phyloP scores from a whole-genome alignment of 345 rosid species.

The Eucalyptus brandiana region DNA sequence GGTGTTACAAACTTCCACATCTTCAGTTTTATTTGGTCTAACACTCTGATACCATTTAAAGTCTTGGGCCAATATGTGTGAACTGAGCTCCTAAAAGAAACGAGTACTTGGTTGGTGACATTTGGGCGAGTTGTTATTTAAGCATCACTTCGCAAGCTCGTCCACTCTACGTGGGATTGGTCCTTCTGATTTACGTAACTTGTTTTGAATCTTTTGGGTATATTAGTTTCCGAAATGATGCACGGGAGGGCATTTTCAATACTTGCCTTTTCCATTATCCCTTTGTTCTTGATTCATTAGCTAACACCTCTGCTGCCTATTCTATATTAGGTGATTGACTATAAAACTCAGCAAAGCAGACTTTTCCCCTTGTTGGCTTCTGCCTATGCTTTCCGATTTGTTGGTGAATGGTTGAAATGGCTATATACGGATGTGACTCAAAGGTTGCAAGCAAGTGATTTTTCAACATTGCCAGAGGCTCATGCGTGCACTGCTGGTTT shows the following conservation, averaged over 20 bases:
- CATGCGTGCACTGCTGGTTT: conserved; percentile 99
- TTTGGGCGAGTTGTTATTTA: neutral
- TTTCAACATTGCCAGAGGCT: conserved; percentile 90
- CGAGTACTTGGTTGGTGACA: neutral
- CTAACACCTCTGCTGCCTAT: conserved; percentile 2
- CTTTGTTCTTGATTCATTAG: neutral
- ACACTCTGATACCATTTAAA: neutral
- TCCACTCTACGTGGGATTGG: neutral
- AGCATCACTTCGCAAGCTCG: neutral
- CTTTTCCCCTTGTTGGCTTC: conserved; percentile 98
- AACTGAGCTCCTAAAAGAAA: neutral
- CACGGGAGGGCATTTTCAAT: neutral
- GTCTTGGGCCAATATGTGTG: neutral
- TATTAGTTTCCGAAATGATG: neutral
- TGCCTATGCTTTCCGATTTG: conserved; percentile 97
- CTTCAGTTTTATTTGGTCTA: neutral
- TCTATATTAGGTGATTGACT: conserved; percentile 75
- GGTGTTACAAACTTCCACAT: neutral
- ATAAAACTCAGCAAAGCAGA: conserved; percentile 92
- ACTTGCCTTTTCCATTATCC: neutral
- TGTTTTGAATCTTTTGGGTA: neutral
- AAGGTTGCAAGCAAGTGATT: conserved; percentile 82
- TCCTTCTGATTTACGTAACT: neutral
- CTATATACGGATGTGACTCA: conserved; percentile 82
- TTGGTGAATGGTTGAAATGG: conserved; percentile 98